A percentile compares a stretch with the other conserved stretches of the same genome.
phyloP scores from a whole-genome alignment of 2,329 filamentous ascomycete species.

The Fusarium anguioides region DNA sequence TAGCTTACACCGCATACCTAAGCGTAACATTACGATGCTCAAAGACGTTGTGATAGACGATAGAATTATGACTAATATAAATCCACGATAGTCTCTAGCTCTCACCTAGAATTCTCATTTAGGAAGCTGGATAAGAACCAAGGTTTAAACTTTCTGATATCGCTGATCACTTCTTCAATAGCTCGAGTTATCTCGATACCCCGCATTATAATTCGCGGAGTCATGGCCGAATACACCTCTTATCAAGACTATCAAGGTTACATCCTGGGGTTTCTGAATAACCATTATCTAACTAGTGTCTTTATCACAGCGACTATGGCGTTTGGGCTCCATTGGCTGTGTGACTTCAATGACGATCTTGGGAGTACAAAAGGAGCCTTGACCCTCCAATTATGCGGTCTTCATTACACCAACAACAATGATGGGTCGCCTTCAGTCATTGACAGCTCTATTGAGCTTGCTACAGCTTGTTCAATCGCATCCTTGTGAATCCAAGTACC shows the following conservation, averaged over 20 bases:
- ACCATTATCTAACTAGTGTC: neutral
- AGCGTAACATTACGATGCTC: too few relatives aligned
- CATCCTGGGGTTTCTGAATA: neutral
- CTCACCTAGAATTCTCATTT: neutral
- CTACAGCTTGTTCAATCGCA: slow-evolving; percentile 3
- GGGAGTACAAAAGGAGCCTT: neutral
- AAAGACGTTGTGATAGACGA: too few relatives aligned
- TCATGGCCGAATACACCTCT: neutral
- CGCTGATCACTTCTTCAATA: slow-evolving; percentile 27
- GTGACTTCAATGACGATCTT: neutral
- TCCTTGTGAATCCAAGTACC: slow-evolving; percentile 17
- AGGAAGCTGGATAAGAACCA: slow-evolving; percentile 26
- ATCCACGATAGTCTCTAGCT: neutral
- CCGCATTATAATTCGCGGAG: neutral
- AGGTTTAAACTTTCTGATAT: neutral
- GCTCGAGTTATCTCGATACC: slow-evolving; percentile 8
- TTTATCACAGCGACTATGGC: neutral
- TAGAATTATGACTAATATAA: neutral
- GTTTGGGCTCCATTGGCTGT: neutral
- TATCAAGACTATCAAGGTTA: neutral
- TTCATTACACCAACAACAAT: neutral
- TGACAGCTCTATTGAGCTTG: slow-evolving; percentile 21
- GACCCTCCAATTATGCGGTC: neutral
- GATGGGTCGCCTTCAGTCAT: neutral
- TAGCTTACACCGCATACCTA: too few relatives aligned